Conservation (phyloP, 2,329 filamentous ascomycete species). For the Capronia americana region DNA sequence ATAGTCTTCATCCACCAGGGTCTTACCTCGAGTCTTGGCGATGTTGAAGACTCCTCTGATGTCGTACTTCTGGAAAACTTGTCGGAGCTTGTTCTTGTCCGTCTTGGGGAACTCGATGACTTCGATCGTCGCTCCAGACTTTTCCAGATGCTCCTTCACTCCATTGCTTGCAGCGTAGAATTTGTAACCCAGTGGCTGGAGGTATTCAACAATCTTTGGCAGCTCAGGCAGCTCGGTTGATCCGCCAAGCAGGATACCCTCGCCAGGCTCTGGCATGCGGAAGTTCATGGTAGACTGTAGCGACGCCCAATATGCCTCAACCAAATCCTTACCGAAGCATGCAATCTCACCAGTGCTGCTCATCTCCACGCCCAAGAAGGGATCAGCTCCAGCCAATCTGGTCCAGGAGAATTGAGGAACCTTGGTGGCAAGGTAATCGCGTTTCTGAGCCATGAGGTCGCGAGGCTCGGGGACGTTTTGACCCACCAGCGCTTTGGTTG, state of each 20-base stretch:
- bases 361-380: constrained; percentile 98
- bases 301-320: constrained; percentile 97
- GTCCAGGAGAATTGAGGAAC: constrained; percentile 99
- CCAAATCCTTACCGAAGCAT: constrained; percentile 93
- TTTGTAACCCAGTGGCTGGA: constrained; percentile 91
- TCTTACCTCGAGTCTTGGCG: constrained; percentile 81
- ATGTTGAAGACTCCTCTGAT: constrained; percentile 97
- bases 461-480: constrained; percentile 81
- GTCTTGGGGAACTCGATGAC: constrained; percentile 96
- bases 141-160: constrained; percentile 83
- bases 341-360: constrained; percentile 96
- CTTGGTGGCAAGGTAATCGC: constrained; percentile 94
- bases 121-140: constrained; percentile 64
- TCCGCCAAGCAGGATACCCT: constrained; percentile 93
- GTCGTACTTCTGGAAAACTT: constrained; percentile 96
- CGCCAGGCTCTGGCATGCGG: constrained; percentile 90
- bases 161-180: constrained; percentile 82
- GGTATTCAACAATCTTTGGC: constrained; percentile 80
- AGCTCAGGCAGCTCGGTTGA: constrained; percentile 75
- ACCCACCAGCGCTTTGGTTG: constrained; percentile 88
- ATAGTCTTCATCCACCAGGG: constrained; percentile 89
- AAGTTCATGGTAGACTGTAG: constrained; percentile 99
- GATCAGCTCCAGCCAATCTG: constrained; percentile 92
- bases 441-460: constrained; percentile 87
- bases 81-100: constrained; percentile 91